Evolutionary conservation across 345 rosid genomes (phyloP), one percentile per base, ranked within the genome.

Genomic region (Carallia pectinifolia): DNA sequence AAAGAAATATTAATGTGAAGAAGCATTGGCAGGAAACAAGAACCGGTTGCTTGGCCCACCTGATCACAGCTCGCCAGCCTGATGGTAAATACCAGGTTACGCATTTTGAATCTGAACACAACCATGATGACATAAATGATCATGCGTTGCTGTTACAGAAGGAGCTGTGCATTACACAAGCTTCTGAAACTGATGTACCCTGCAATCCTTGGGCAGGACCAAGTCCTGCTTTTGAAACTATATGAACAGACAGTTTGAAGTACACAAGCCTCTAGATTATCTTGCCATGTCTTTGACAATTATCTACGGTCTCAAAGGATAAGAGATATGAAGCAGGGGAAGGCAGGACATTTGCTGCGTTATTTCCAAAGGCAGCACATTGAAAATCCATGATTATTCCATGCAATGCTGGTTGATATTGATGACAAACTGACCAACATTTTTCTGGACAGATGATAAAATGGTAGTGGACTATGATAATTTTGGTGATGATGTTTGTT

Each of bases 391-490:
- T 47, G 53, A 38, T 69, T 74, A 40, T 71, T 77, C 62, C 69
- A 76, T 23, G 71, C 78, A 1, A 34, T 75, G 52, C 82, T 70
- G 67, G 66, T 74, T 63, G 86, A 83, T 64, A 18, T 67, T 59
- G 76, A 83, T 64, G 81, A 83, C 58, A 74, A 69, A 62, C 67
- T 83, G 38, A 72, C 73, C 61, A 75, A 79, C 66, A 66, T 83
- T 19, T 23, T 83, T 85, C 56, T 81, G 88, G 84, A 78, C 81
- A 7, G 75, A 82, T 56, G 81, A 64, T 56, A 74, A 52, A 66
- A 80, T 59, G 77, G 64, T 65, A 55, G 67, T 55, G 48, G 89
- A 23, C 23, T 23, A 23, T 23, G 23, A 23, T 23, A 23, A 23
- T 23, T 23, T 23, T 23, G 23, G 23, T 23, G 23, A 23, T 23